phyloP scores from a whole-genome alignment of 345 rosid species.

The Linum usitatissimum region DNA sequence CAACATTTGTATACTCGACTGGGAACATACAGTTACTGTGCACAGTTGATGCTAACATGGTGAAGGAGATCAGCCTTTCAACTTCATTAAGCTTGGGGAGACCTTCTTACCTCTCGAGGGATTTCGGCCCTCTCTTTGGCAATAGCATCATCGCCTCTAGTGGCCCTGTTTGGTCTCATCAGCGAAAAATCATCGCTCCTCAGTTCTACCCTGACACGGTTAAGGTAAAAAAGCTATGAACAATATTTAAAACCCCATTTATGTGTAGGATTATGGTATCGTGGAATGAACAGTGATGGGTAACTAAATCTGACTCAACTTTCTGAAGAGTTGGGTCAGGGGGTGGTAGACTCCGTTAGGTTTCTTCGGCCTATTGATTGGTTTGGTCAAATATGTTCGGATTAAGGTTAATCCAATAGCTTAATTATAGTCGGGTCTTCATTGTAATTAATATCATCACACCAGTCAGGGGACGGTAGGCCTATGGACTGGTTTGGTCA shows the following conservation, averaged over 20 bases:
- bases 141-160: conserved; percentile 33
- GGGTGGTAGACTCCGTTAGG: no score
- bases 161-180: conserved; percentile 27
- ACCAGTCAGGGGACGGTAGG: no score
- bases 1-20: conserved; percentile 32
- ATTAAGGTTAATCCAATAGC: no score
- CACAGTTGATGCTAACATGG: conserved; percentile 25
- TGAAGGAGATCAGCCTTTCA: conserved; percentile 30
- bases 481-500: no score
- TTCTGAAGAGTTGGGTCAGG: no score
- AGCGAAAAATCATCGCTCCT: conserved; percentile 20
- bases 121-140: conserved; percentile 36
- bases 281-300: no score
- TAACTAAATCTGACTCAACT: no score
- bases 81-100: conserved; percentile 33
- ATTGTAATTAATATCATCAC: no score
- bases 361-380: no score
- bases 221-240: conserved; percentile 10
- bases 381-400: no score
- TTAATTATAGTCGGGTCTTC: no score
- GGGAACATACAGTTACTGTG: conserved; percentile 30
- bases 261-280: no score
- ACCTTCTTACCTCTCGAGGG: conserved; percentile 34
- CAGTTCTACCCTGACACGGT: conserved; percentile 21
- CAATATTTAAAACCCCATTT: not conserved